A percentile compares a stretch with the other conserved stretches of the same genome.
phyloP scores from a whole-genome alignment of 345 rosid genomes.

The Abelmoschus esculentus region DNA sequence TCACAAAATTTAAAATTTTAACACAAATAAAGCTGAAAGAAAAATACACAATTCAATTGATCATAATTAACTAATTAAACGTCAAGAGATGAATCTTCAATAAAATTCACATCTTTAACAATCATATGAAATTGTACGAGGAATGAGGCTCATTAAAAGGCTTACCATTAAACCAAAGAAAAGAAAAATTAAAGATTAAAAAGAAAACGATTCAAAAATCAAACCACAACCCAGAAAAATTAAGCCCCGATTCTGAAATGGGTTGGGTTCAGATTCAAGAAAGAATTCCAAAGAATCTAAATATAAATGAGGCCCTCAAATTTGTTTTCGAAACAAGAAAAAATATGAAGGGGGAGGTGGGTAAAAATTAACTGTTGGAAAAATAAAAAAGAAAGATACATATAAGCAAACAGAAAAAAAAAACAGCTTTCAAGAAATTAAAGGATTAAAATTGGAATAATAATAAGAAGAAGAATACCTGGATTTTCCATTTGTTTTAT shows the following conservation, averaged over 20 bases:
- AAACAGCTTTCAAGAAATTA: conserved; percentile 14
- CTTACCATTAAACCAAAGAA: conserved; percentile 26
- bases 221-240: neutral
- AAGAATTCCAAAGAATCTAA: conserved; percentile 10
- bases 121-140: neutral
- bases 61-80: neutral
- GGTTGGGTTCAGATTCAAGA: neutral
- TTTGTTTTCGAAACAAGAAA: neutral
- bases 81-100: neutral
- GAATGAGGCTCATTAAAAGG: conserved; percentile 9
- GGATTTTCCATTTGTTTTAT: conserved; percentile 15
- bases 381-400: conserved; percentile 7
- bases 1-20: too few relatives aligned
- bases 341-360: neutral
- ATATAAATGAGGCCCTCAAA: conserved; percentile 9
- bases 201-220: neutral
- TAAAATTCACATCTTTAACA: neutral
- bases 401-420: conserved; percentile 9
- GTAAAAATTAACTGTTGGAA: conserved; percentile 2
- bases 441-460: neutral
- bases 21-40: too few relatives aligned
- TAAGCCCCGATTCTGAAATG: neutral
- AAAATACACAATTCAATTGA: neutral
- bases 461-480: conserved; percentile 13
- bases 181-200: neutral